Base-by-base conservation (phyloP, 176 grass and related monocot species). In the Rhynchospora breviuscula region DNA sequence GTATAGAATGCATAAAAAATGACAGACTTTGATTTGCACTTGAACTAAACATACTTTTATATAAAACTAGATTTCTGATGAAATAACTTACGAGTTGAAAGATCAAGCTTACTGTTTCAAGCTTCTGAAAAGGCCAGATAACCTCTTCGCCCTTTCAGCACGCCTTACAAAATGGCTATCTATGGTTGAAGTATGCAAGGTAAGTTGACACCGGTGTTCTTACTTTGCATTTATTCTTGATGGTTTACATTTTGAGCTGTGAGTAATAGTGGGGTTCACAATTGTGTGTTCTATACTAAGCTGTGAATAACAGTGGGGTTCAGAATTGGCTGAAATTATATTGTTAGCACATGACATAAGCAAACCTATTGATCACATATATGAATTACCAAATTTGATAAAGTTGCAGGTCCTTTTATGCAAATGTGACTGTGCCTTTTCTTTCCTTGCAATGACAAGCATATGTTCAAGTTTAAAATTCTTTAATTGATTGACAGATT, bases 161-260 rank as follows among this genome's bases (percentile, higher is more conserved):
- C 87, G 91, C 83, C 64, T 98, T 82, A 87, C 90, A 65, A 91
- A 86, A 89, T 94, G 89, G 90, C 86, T 98, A 85, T 93, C 87
- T 87, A 87, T 91, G 77, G 92, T 98, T 79, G 95, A 98, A 89
- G 86, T 62, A 31, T 95, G 87, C 80, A 98, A 98, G 95, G 95
- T 91, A 23, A 52, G 46, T 62, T 48, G 8, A 81, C 43, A 26
- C 21, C 8, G 49, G n/a, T 70, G 40, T 70, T 73, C 15, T 49
- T 49, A 11, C 45, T 73, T 40, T 49, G 69, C 43, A 73, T 49
- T 73, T 49, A 49, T 73, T 2, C 22, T 18, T 48, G 18, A 76
- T 76, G 48, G 29, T 54, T 54, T 54, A 52, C 26, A 29, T 1
- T 29, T 29, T 29, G n/a, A n/a, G n/a, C n/a, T n/a, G n/a, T n/a